Base-by-base conservation (phyloP, 208 protist genomes). In the Borovskyia barvae region DNA sequence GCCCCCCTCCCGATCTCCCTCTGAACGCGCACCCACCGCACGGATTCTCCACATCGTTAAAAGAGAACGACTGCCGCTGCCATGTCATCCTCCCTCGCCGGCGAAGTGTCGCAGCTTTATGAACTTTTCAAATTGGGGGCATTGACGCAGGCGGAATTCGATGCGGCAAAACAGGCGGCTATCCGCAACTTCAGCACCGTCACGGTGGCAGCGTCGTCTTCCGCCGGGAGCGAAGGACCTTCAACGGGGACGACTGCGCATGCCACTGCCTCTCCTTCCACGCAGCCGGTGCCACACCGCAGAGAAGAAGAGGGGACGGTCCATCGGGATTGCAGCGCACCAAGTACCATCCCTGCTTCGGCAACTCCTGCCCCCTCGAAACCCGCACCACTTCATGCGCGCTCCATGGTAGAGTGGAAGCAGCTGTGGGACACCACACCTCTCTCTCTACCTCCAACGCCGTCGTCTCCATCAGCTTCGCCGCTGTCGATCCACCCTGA, bases 101-200 rank as follows among this genome's bases (percentile, higher is more conserved):
- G 64, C 1, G 80, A 88, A 51, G 55, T 88, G 9, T 33, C 35
- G 55, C 60, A 80, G 55, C 70, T 92, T 3, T 75, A 75, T 17
- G 85, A 87, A 26, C 63, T 88, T 0, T 73, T 83, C 47, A 63
- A 72, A 49, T 53, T 61, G 3, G 85, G 80, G 28, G 66, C 69
- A 5, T 57, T 88, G 20, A 79, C 81, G 1, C 66, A 71, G 39
- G 75, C 76, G n/a, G 80, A 89, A 65, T 90, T 87, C 50, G 74
- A 75, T 25, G 22, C 50, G 8, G 80, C 82, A 11, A 93, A 89
- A 56, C 70, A 75, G 30, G 65, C 58, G 5, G 58, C 71, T 9
- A 72, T 82, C 12, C 43, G 51, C 17, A 63, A 29, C 32, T 73
- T 67, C 46, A 60, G 29, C 9, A n/a, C 49, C 24, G 20, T 48